These are phyloP conservation scores for Mitragyna speciosa DNA, from an alignment of 257 asterid species.

Conservation along the genomic window DNA sequence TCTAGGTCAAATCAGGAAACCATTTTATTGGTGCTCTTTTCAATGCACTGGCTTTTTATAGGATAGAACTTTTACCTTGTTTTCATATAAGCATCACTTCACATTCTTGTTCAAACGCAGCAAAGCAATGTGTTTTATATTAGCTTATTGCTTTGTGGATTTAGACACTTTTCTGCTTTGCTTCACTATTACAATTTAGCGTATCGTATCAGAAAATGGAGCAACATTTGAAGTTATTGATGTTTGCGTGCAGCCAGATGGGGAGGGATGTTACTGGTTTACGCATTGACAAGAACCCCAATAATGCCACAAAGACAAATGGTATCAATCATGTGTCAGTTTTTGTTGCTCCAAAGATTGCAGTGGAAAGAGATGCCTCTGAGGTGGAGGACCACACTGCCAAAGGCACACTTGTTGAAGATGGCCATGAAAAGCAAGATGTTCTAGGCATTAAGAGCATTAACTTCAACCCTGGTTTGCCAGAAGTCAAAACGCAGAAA, in stretches of 20 bases:
- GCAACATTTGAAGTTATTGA: slow-evolving; percentile 7
- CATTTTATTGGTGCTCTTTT: too few species aligned
- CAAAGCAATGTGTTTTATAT: not conserved
- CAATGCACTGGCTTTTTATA: not conserved
- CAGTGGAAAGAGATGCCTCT: slow-evolving; percentile 34
- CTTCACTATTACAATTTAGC: not conserved
- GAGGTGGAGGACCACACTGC: slow-evolving; percentile 34
- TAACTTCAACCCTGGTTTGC: slow-evolving; percentile 35
- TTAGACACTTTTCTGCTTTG: not conserved
- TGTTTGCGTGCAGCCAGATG: slow-evolving; percentile 43
- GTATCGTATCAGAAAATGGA: not conserved
- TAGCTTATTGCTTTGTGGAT: not conserved
- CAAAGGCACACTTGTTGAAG: slow-evolving; percentile 32
- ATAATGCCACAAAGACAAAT: slow-evolving; percentile 34
- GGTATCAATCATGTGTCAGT: slow-evolving; percentile 34
- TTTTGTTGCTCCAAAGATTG: slow-evolving; percentile 37
- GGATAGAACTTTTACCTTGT: not conserved
- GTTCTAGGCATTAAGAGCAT: slow-evolving; percentile 60
- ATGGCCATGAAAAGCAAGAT: slow-evolving; percentile 46
- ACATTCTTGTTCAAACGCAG: not conserved
- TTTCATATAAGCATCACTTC: not conserved
- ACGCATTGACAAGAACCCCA: slow-evolving; percentile 41
- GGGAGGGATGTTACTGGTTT: slow-evolving; percentile 56
- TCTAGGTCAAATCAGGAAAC: too few species aligned
- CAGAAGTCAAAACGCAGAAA: slow-evolving; percentile 44